A percentile compares a stretch with the other conserved stretches of the same genome.
These are phyloP conservation scores for Claviceps purpurea DNA, from an alignment of 2,329 filamentous ascomycete species.

Conservation along the genomic window DNA sequence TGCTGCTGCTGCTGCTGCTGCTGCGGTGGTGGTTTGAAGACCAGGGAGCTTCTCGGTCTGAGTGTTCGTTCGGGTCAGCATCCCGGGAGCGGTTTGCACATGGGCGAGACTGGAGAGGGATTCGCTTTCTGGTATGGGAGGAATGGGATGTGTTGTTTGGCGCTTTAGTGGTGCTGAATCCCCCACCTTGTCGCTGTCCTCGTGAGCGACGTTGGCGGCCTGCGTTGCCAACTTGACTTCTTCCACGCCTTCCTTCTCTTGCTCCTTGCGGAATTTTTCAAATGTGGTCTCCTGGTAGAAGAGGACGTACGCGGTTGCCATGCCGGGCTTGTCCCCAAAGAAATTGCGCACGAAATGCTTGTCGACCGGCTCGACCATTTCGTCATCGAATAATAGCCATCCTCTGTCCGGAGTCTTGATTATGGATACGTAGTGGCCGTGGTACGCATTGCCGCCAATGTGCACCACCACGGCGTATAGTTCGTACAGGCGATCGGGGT, in stretches of 20 bases:
- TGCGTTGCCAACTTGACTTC: slow-evolving; percentile 44
- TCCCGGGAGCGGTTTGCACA: slow-evolving; percentile 46
- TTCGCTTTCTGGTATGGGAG: slow-evolving; percentile 33
- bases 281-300: slow-evolving; percentile 90
- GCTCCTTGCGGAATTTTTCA: slow-evolving; percentile 58
- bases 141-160: slow-evolving; percentile 35
- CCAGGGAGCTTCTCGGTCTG: slow-evolving; percentile 9
- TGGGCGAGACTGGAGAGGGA: slow-evolving; percentile 49
- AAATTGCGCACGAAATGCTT: slow-evolving; percentile 95
- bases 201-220: slow-evolving; percentile 41
- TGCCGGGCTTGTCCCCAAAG: slow-evolving; percentile 81
- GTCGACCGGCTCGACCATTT: slow-evolving; percentile 96
- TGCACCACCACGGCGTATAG: slow-evolving; percentile 95
- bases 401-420: slow-evolving; percentile 95
- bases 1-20: not conserved
- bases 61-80: slow-evolving; percentile 9
- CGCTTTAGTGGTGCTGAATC: slow-evolving; percentile 33
- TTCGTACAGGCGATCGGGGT: slow-evolving; percentile 89
- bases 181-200: slow-evolving; percentile 27
- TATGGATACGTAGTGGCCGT: slow-evolving; percentile 94
- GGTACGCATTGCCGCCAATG: slow-evolving; percentile 91
- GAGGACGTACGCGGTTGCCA: slow-evolving; percentile 90
- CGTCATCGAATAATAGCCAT: slow-evolving; percentile 94
- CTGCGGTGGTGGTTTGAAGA: not conserved
- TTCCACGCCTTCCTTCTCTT: slow-evolving; percentile 64